Evolutionary conservation across 176 grass and related monocot genomes (phyloP).

Genomic region (Carex parvula): DNA sequence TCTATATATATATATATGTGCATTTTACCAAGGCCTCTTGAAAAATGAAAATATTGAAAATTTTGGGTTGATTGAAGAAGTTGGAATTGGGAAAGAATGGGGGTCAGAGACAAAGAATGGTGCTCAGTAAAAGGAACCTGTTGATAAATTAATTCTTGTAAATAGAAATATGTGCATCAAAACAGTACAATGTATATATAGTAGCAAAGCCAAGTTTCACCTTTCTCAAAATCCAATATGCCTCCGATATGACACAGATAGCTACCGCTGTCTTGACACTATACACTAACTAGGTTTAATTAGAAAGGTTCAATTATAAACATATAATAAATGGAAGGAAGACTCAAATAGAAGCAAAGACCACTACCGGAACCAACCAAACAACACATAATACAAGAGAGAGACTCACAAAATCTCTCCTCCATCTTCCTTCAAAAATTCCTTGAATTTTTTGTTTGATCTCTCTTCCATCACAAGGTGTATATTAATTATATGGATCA

Average conservation of each 20-base stretch:
- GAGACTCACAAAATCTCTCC: not conserved
- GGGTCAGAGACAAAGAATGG: too few relatives aligned
- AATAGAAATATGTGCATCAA: not conserved
- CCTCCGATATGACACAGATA: not conserved
- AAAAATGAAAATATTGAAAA: not conserved
- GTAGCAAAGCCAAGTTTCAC: not conserved
- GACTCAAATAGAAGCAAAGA: constrained; percentile 14
- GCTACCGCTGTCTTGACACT: constrained; percentile 15
- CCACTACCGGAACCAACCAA: not conserved
- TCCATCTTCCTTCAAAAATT: not conserved
- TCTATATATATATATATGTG: not conserved
- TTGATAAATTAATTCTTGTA: not conserved
- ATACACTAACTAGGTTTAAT: not conserved
- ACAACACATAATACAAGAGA: not conserved
- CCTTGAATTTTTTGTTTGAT: not conserved
- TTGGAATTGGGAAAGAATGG: too few relatives aligned
- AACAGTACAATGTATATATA: not conserved
- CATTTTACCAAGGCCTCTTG: not conserved
- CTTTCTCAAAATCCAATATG: constrained; percentile 12
- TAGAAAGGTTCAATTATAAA: not conserved
- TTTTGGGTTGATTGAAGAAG: not conserved
- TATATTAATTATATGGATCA: constrained; percentile 1
- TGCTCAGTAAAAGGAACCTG: not conserved
- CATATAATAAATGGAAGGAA: constrained; percentile 2
- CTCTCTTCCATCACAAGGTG: not conserved